Evolutionary conservation across 176 grass and related monocot genomes (phyloP), one percentile per base, ranked within the genome.

Genomic region (Phoenix roebelenii): DNA sequence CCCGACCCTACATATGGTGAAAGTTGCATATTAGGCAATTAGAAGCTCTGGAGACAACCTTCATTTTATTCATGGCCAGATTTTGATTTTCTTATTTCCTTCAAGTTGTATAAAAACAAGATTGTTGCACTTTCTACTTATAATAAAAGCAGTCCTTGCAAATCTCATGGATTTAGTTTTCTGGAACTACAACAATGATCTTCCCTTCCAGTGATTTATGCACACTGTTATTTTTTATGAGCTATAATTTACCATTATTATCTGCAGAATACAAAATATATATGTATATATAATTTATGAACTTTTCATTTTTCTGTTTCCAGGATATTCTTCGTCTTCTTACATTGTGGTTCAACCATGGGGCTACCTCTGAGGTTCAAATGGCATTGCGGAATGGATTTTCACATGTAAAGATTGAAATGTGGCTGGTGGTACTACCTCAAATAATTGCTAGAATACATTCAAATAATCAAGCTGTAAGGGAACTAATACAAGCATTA

Each of bases 401-500:
- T 91, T 72, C 29, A 63, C 87, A 79, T 83, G 92, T 97, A 24
- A 97, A 87, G 65, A 97, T 97, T 75, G 92, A 97, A 79, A 90
- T 97, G 87, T 97, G 92, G 92, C 69, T 97, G 72, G 92, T 90
- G 72, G 92, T 97, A 70, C 65, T 97, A 25, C 92, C 92, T 12
- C 92, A 97, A 79, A 97, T 97, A 82, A 97, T 97, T 66, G 92
- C 92, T 67, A 91, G 92, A 65, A 97, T 97, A 75, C 92, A 97
- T 81, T 97, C 87, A 57, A 97, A 97, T 67, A 97, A 83, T 63
- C 82, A 30, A 72, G 63, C 73, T 70, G 92, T 97, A 65, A 90
- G 86, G 84, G 92, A 91, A 82, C 67, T 97, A 73, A 97, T 97
- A 82, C 87, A 97, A 52, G 71, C 81, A 30, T 88, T 97, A 78